phyloP scores from a whole-genome alignment of 2,329 filamentous ascomycete genomes.

The Colletotrichum shisoi region DNA sequence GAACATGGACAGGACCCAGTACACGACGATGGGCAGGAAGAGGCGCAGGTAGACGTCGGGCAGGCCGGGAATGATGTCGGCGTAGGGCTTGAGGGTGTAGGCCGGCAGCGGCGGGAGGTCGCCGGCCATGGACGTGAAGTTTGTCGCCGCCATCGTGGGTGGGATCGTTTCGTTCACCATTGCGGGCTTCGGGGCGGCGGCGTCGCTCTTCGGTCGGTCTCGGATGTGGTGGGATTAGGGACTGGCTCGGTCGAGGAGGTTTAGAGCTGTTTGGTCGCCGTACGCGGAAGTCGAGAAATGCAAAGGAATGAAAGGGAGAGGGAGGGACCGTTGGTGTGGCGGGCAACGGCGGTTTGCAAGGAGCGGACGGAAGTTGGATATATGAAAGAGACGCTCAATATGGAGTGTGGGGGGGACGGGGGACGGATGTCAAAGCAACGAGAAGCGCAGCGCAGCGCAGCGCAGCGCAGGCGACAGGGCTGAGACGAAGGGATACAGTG shows the following conservation, averaged over 20 bases:
- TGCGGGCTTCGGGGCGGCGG: constrained; percentile 31
- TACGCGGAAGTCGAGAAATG: background rate
- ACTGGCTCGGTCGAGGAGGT: background rate
- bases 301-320: background rate
- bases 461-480: constrained; percentile 19
- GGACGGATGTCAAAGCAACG: constrained; percentile 28
- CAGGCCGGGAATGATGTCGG: constrained; percentile 77
- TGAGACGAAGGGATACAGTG: constrained; percentile 23
- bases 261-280: background rate
- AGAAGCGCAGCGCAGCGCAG: constrained; percentile 19
- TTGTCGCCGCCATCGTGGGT: constrained; percentile 54
- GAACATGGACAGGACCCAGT: constrained; percentile 85
- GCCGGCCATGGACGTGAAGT: constrained; percentile 61
- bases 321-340: constrained; percentile 3
- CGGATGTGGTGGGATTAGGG: constrained; percentile 4
- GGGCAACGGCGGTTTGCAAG: constrained; percentile 2
- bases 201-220: constrained; percentile 10
- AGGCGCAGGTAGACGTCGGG: constrained; percentile 83
- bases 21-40: constrained; percentile 78
- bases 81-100: constrained; percentile 76
- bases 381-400: constrained; percentile 8
- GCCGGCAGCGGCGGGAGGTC: constrained; percentile 83
- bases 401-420: background rate
- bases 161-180: constrained; percentile 53
- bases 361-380: constrained; percentile 25